Evolutionary conservation across 2,329 filamentous ascomycete species (phyloP), one percentile per base, ranked within the genome.

Genomic region (Fusarium proliferatum): DNA sequence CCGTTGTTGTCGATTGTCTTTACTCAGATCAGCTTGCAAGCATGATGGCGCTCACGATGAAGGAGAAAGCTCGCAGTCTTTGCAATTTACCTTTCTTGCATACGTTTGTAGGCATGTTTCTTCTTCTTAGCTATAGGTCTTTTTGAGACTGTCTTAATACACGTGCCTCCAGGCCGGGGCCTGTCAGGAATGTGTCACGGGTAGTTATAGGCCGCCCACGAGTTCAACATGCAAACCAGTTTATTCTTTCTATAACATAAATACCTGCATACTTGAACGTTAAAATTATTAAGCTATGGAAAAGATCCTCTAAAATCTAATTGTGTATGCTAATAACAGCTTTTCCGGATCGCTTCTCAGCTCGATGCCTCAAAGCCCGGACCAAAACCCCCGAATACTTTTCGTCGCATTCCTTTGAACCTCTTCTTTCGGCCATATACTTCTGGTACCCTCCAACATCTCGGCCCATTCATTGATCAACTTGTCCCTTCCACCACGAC

Each of bases 1-100:
- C 12, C 4, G 1, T 0, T 1, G 0, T 3, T 0, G 1, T 3
- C 3, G 3, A 16, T 13, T 10, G 6, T 11, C 11, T 3, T 15
- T 16, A 8, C 19, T 16, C 26, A 2, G 6, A 30, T 7, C 3
- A 15, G 9, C 19, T 21, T 28, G 1, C 26, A 16, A 28, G 0
- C 48, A 34, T 16, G 5, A 15, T 8, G 4, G 9, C 12, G n/a
- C n/a, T 23, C 30, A 9, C 8, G 16, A 7, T 6, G 5, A 15
- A 19, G 11, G 5, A 13, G 11, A 23, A 10, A 13, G 5, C 10
- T 13, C 33, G 16, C 8, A 34, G 21, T 16, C 26, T 6, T 23
- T 34, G 11, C 11, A 9, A 23, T 4, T 5, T 2, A 23, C 2
- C n/a, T 6, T 11, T 21, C 3, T 10, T 21, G 2, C 23, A 8